Evolutionary conservation across 768 basidiomycete genomes (phyloP).

Genomic region (Phlebiopsis flavidoalba): DNA sequence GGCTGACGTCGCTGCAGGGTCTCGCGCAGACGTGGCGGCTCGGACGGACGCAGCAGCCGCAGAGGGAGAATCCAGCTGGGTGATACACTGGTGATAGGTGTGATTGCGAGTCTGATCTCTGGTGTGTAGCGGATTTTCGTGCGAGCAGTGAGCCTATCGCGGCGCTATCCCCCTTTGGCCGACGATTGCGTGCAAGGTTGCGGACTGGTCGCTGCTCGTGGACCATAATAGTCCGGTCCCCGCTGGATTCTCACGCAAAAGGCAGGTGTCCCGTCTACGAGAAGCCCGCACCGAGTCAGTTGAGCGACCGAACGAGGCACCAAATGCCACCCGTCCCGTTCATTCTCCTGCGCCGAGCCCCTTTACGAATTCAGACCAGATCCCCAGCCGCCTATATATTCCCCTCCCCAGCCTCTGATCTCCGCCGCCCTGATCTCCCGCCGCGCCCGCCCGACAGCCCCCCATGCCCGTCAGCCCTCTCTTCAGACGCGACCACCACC

Average conservation of each 20-base stretch:
- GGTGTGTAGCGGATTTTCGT: background rate
- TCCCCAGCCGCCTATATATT: constrained; percentile 33
- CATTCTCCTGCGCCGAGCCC: constrained; percentile 32
- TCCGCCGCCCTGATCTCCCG: constrained; percentile 14
- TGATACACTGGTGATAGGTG: constrained; percentile 4
- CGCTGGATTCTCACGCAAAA: constrained; percentile 6
- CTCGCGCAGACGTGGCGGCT: background rate
- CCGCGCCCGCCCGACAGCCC: constrained; percentile 21
- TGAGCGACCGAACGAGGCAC: constrained; percentile 39
- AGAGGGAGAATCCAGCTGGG: background rate
- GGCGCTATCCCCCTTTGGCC: constrained; percentile 1
- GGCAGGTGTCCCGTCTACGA: background rate
- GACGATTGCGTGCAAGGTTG: background rate
- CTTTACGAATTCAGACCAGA: constrained; percentile 35
- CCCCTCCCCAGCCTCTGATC: constrained; percentile 21
- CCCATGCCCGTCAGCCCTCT: constrained; percentile 39
- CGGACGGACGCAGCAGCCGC: background rate
- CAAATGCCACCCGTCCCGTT: constrained; percentile 32
- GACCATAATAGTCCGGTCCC: constrained; percentile 8
- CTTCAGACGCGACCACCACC: constrained; percentile 28
- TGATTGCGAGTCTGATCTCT: constrained; percentile 1
- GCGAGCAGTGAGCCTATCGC: background rate
- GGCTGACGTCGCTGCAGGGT: background rate
- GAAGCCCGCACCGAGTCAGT: background rate
- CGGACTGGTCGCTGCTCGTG: constrained; percentile 6